Evolutionary conservation across 169 alveolate genomes (phyloP).

Genomic region (Eimeria falciformis): DNA sequence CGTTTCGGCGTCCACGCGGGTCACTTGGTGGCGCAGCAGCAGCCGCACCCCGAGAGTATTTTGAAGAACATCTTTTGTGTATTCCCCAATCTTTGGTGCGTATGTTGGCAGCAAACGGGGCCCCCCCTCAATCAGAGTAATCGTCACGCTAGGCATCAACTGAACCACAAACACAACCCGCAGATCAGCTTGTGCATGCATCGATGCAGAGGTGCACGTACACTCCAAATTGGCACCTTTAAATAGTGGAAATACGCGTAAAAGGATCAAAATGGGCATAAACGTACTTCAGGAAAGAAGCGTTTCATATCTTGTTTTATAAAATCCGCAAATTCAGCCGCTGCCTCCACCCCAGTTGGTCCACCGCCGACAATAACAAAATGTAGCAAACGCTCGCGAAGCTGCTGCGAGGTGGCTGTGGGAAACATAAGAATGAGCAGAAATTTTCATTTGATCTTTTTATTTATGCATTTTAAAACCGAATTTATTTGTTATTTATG

Average conservation of each 20-base stretch:
- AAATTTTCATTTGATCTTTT: too few relatives aligned
- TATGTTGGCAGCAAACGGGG: slow-evolving; percentile 76
- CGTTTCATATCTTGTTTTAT: slow-evolving; percentile 74
- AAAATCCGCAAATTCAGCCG: slow-evolving; percentile 79
- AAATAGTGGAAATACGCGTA: too few relatives aligned
- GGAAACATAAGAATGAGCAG: neutral
- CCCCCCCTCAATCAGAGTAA: slow-evolving; percentile 79
- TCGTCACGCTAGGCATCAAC: slow-evolving; percentile 26
- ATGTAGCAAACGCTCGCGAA: slow-evolving; percentile 76
- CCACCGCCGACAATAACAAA: slow-evolving; percentile 82
- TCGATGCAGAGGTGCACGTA: too few relatives aligned
- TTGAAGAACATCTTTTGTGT: slow-evolving; percentile 44
- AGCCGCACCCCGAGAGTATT: slow-evolving; percentile 75
- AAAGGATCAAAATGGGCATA: neutral
- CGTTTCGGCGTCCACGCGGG: slow-evolving; percentile 52
- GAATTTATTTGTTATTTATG: too few relatives aligned
- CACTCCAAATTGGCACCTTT: too few relatives aligned
- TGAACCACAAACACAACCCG: neutral
- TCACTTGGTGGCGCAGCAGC: slow-evolving; percentile 75
- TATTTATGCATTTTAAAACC: too few relatives aligned
- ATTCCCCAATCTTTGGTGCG: slow-evolving; percentile 75
- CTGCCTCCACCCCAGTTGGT: slow-evolving; percentile 81
- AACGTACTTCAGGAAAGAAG: slow-evolving; percentile 56
- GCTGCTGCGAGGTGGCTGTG: slow-evolving; percentile 65
- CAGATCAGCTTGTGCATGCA: too few relatives aligned